Conservation (phyloP, 345 rosid species). For the Gossypium bickii region DNA sequence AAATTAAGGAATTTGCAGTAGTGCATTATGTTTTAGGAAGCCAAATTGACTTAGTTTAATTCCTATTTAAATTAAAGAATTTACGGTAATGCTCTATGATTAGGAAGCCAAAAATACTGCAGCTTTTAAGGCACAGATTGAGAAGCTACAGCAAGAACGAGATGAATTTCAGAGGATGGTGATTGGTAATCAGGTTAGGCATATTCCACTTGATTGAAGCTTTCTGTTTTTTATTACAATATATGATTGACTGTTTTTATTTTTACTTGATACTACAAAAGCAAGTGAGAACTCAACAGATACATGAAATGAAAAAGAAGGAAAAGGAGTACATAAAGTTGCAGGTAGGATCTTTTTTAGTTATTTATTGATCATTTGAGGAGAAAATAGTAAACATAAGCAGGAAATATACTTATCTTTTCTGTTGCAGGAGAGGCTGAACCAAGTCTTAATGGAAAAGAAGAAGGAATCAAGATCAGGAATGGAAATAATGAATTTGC, state of each 20-base stretch:
- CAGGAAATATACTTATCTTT: neutral
- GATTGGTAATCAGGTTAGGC: slow-evolving; percentile 81
- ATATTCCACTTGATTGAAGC: neutral
- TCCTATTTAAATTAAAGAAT: slow-evolving; percentile 15
- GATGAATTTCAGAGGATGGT: slow-evolving; percentile 99
- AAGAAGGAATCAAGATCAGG: slow-evolving; percentile 97
- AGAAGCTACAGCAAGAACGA: slow-evolving; percentile 86
- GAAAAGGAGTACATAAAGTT: slow-evolving; percentile 95
- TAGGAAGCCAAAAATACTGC: slow-evolving; percentile 93
- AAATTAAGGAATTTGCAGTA: slow-evolving; percentile 10
- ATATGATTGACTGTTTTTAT: slow-evolving; percentile 17
- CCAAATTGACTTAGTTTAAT: slow-evolving; percentile 33
- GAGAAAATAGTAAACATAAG: slow-evolving; percentile 3
- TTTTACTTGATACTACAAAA: slow-evolving; percentile 32
- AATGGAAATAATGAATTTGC: slow-evolving; percentile 97
- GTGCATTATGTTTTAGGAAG: slow-evolving; percentile 50
- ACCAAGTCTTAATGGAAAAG: slow-evolving; percentile 97
- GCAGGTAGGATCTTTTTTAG: slow-evolving; percentile 49
- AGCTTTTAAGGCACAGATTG: slow-evolving; percentile 78
- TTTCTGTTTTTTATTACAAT: slow-evolving; percentile 7
- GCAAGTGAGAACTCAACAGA: slow-evolving; percentile 98
- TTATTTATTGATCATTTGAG: neutral
- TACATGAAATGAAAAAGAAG: slow-evolving; percentile 95
- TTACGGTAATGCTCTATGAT: slow-evolving; percentile 4
- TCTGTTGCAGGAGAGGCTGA: slow-evolving; percentile 70